A percentile compares a stretch with the other conserved stretches of the same genome.
These are phyloP conservation scores for Parachaetomium inaequale DNA, from an alignment of 495 filamentous ascomycete species.

Conservation along the genomic window DNA sequence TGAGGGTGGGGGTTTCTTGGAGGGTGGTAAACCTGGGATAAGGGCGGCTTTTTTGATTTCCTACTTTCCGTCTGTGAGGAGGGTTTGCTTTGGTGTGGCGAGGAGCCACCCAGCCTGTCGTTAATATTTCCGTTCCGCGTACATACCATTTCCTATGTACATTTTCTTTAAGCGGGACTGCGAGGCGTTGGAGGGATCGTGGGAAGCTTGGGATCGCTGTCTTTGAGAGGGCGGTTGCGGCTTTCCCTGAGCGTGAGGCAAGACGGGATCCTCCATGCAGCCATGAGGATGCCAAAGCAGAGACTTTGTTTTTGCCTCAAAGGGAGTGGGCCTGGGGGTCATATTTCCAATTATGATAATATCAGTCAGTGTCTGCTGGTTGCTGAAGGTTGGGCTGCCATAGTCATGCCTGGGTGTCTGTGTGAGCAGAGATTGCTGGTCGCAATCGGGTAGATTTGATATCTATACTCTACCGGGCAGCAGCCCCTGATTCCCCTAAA, in stretches of 20 bases:
- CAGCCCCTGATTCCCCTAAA: no score
- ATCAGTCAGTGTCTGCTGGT: not conserved
- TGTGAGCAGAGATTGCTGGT: not conserved
- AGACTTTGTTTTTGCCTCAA: not conserved
- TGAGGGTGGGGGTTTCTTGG: not conserved
- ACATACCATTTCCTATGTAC: conserved; percentile 8
- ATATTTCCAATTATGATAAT: not conserved
- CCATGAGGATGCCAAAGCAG: not conserved
- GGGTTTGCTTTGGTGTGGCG: conserved; percentile 38
- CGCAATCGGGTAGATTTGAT: not conserved
- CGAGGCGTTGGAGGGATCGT: conserved; percentile 5
- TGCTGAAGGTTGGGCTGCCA: not conserved
- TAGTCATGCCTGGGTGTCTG: not conserved
- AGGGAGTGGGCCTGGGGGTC: not conserved
- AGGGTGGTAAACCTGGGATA: not conserved
- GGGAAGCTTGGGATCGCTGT: not conserved
- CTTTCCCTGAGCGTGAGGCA: not conserved
- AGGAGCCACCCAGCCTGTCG: conserved; percentile 61
- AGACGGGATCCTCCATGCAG: not conserved
- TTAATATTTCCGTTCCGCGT: conserved; percentile 7
- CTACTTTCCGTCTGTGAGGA: not conserved
- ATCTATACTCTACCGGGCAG: not conserved
- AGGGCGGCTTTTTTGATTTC: not conserved
- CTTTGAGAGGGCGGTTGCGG: not conserved
- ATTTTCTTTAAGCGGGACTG: conserved; percentile 5